Evolutionary conservation across 2,329 filamentous ascomycete species (phyloP), one percentile per base, ranked within the genome.

Genomic region (Chaetomium globosum): DNA sequence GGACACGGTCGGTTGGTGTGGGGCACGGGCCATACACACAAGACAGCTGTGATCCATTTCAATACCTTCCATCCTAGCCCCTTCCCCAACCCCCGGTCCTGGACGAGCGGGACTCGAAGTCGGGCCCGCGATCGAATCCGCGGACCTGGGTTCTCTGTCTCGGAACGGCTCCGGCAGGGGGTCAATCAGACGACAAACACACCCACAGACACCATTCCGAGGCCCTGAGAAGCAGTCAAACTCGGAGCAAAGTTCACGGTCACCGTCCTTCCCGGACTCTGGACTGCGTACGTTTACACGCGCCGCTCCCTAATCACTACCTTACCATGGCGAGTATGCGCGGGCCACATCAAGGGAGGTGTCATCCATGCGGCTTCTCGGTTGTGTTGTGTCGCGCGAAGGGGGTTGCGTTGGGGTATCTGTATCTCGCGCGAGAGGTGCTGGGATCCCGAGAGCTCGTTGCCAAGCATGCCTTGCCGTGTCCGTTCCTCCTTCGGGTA

Each of bases 111-210:
- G 46, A 48, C 39, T 28, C 19, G 43, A 49, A 23, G 39, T n/a
- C 12, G 55, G 33, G 23, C 51, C 57, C 46, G 43, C n/a, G 36
- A 21, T 28, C 21, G 57, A n/a, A 51, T 46, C 59, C 59, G 51
- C 23, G 39, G 52, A 56, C 28, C 59, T n/a, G 52, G 59, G 39
- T 55, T 43, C 28, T 57, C 48, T 31, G 59, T 54, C 59, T 46
- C 23, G 61, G 53, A 33, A 53, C 48, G 33, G 30, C 23, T 28
- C 23, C 21, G 48, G 48, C 23, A 57, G 31, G 61, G 53, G 53
- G 43, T 43, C 39, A 57, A 60, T 61, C 63, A 65, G 61, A 65
- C 57, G 43, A 52, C 43, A 9, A 48, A 39, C 28, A 33, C 33
- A 30, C 61, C 12, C 58, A 43, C 55, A 21, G 46, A 52, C 46